A percentile compares a stretch with the other conserved stretches of the same genome.
These are phyloP conservation scores for Ehretia macrophylla DNA, from an alignment of 257 asterid species.

Conservation along the genomic window DNA sequence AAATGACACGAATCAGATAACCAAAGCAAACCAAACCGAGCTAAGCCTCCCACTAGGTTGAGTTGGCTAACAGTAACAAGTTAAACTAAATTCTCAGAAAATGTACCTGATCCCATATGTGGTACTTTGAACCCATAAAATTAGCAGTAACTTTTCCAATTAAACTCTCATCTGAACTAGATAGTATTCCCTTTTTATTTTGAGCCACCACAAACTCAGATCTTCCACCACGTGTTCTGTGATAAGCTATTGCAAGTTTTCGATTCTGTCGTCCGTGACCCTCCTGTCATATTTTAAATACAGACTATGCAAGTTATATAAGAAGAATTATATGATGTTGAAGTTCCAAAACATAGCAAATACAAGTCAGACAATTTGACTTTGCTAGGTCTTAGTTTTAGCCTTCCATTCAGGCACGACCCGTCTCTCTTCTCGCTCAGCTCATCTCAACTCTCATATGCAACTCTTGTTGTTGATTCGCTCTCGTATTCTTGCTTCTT, in stretches of 20 bases:
- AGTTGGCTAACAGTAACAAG: background rate
- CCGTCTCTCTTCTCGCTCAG: too few species aligned
- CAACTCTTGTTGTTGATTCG: too few species aligned
- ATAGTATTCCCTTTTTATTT: slow-evolving; percentile 40
- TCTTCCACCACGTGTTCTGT: slow-evolving; percentile 59
- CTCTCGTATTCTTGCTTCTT: too few species aligned
- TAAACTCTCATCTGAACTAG: slow-evolving; percentile 54
- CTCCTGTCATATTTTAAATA: slow-evolving; percentile 41
- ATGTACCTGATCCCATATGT: slow-evolving; percentile 77
- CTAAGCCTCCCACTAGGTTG: background rate
- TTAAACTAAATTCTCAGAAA: background rate
- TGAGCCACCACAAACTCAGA: slow-evolving; percentile 77
- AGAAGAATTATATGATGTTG: background rate
- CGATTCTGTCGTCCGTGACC: slow-evolving; percentile 91
- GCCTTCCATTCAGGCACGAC: too few species aligned
- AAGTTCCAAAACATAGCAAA: too few species aligned
- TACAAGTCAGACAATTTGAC: too few species aligned
- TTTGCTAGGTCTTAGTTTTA: too few species aligned
- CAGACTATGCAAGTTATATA: background rate
- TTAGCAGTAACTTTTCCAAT: slow-evolving; percentile 67
- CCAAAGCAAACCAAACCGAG: too few species aligned
- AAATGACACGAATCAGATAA: background rate
- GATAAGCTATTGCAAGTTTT: slow-evolving; percentile 79
- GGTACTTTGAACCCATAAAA: slow-evolving; percentile 78
- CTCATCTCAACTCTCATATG: too few species aligned